Percentiles rank a stretch among this genome's conserved stretches.
Evolutionary conservation across 2,329 filamentous ascomycete genomes (phyloP).

Genomic region (Pseudogymnoascus sp.): DNA sequence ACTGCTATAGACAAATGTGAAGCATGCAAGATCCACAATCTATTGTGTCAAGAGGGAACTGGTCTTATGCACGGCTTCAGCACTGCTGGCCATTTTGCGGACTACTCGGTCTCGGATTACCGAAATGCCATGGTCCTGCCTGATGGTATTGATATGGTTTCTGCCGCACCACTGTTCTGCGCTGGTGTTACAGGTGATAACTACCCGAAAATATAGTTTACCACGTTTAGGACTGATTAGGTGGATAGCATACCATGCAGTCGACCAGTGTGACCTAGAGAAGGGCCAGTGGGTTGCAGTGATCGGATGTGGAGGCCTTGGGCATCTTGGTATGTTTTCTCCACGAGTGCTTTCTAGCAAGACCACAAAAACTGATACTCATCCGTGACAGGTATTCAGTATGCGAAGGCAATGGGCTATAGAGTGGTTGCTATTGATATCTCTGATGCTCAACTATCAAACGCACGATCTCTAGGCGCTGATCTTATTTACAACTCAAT

Average conservation of each 20-base stretch:
- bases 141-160: constrained; percentile 19
- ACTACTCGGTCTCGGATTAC: constrained; percentile 27
- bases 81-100: constrained; percentile 27
- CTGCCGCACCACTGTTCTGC: constrained; percentile 28
- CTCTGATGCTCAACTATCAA: constrained; percentile 17
- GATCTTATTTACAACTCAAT: constrained; percentile 20
- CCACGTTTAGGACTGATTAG: neutral
- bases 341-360: neutral
- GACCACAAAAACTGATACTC: neutral
- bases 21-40: constrained; percentile 23
- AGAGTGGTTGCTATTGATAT: constrained; percentile 22
- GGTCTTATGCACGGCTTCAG: constrained; percentile 25
- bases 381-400: constrained; percentile 14
- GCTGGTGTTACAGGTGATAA: constrained; percentile 26
- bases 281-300: constrained; percentile 21
- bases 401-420: constrained; percentile 21
- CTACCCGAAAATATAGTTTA: neutral
- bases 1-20: constrained; percentile 5
- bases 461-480: constrained; percentile 18
- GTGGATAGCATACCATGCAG: constrained; percentile 6
- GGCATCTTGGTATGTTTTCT: constrained; percentile 19
- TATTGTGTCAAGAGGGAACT: constrained; percentile 24
- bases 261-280: constrained; percentile 14
- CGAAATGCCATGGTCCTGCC: constrained; percentile 27
- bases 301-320: constrained; percentile 21